Percentiles rank a stretch among this genome's conserved stretches.
These are phyloP conservation scores for Epithemia pelagica DNA, from an alignment of 108 stramenopile genomes.

Conservation along the genomic window DNA sequence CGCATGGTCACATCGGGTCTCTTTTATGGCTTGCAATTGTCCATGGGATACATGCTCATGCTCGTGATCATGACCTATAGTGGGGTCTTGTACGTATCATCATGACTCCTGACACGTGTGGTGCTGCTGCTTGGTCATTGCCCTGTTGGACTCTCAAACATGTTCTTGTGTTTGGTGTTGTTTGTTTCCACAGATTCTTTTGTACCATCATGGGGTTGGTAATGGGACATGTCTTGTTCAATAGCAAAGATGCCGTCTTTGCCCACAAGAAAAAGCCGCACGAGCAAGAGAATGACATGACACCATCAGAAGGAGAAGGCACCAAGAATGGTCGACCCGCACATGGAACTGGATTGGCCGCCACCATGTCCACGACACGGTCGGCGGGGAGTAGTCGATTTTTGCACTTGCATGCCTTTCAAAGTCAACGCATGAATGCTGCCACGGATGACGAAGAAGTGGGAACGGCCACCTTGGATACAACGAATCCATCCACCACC, in stretches of 20 bases:
- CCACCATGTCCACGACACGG: background rate
- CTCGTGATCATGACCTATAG: conserved; percentile 79
- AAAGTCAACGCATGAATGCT: no score
- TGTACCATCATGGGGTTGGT: conserved; percentile 57
- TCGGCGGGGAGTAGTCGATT: background rate
- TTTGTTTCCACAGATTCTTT: conserved; percentile 52
- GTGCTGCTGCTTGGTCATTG: no score
- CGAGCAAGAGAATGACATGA: conserved; percentile 2
- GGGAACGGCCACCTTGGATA: no score
- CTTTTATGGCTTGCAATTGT: conserved; percentile 66
- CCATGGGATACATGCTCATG: conserved; percentile 81
- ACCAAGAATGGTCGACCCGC: background rate
- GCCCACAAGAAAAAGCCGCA: background rate
- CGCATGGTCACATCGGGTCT: no score
- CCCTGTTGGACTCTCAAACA: no score
- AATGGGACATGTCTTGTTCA: conserved; percentile 67
- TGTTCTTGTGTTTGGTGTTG: no score
- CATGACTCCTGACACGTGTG: no score
- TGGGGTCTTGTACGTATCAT: conserved; percentile 19
- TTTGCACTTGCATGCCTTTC: no score
- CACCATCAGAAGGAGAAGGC: background rate
- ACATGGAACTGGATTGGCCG: background rate
- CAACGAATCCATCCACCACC: no score
- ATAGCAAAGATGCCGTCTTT: conserved; percentile 46
- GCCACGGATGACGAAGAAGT: background rate